Percentiles rank a stretch among this genome's conserved stretches.
Conservation (phyloP, 2,329 filamentous ascomycete genomes). For the Fusarium heterosporum region DNA sequence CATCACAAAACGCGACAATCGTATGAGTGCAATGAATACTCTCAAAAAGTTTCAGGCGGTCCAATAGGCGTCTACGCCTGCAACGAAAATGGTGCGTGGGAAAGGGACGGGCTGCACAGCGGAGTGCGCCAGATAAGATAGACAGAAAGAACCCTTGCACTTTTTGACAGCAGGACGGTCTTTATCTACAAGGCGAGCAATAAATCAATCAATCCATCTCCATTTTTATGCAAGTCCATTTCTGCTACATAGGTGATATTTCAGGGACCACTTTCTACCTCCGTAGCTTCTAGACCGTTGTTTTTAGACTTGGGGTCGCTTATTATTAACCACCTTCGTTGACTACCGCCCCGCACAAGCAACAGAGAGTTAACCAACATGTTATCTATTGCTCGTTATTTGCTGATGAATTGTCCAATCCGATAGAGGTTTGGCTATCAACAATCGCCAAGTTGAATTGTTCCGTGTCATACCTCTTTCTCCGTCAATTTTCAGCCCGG, state of each 20-base stretch:
- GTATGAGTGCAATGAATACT: slow-evolving; percentile 4
- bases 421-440: not conserved
- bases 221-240: no score
- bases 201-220: no score
- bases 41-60: slow-evolving; percentile 18
- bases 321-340: not conserved
- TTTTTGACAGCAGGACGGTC: not conserved
- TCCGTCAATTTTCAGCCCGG: slow-evolving; percentile 26
- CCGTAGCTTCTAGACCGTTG: no score
- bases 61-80: not conserved
- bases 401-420: not conserved
- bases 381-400: no score
- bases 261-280: slow-evolving; percentile 2
- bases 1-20: not conserved
- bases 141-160: not conserved
- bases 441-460: not conserved
- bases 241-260: not conserved
- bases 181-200: no score
- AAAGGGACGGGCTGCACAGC: not conserved
- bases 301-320: not conserved
- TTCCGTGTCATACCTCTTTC: not conserved
- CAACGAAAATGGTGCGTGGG: not conserved
- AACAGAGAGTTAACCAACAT: not conserved
- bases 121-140: not conserved
- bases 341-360: slow-evolving; percentile 15